These are phyloP conservation scores for Quercus alba DNA, from an alignment of 306 rosid genomes.

Conservation along the genomic window DNA sequence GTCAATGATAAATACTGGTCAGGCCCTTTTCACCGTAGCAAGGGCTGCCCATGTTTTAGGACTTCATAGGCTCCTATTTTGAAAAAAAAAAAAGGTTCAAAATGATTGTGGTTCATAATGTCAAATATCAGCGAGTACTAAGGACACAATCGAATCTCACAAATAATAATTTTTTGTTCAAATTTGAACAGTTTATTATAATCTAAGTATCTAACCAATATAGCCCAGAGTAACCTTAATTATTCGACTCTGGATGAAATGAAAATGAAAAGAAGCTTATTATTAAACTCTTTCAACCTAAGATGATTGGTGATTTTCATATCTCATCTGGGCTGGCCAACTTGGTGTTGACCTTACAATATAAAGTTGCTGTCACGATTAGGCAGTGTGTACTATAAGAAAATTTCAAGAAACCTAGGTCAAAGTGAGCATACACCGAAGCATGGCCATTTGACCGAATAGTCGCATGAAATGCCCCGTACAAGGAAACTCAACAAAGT, in stretches of 20 bases:
- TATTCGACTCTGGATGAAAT: neutral
- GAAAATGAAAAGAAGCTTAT: neutral
- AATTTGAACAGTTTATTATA: neutral
- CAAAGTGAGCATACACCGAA: neutral
- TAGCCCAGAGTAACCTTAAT: neutral
- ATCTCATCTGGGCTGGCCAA: neutral
- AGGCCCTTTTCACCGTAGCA: neutral
- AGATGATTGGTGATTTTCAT: neutral
- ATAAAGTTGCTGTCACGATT: neutral
- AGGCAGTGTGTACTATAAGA: neutral
- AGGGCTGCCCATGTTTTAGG: neutral
- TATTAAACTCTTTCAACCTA: neutral
- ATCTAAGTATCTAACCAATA: neutral
- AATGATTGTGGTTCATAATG: constrained; percentile 8
- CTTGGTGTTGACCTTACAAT: neutral
- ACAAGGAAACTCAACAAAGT: neutral
- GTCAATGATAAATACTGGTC: constrained; percentile 9
- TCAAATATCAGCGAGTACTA: no score
- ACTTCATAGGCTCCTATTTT: neutral
- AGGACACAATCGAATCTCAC: neutral
- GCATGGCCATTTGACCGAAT: neutral
- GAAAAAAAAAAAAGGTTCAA: neutral
- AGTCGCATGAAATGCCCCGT: neutral
- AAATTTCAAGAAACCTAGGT: constrained; percentile 5
- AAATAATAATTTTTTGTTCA: neutral